Evolutionary conservation across 169 alveolate genomes (phyloP).

Genomic region (Babesia ovata): DNA sequence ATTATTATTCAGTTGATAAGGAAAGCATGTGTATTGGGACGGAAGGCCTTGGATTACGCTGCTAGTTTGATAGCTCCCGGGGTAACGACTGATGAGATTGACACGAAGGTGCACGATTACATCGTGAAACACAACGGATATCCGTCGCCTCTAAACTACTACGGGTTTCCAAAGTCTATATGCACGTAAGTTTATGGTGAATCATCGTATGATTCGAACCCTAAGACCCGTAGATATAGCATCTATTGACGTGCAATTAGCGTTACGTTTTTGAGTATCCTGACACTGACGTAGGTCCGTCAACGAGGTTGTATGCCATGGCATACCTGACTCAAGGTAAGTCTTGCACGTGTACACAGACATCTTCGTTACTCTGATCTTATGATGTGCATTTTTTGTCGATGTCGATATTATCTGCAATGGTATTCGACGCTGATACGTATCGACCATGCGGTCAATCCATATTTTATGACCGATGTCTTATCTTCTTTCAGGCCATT

Average conservation of each 20-base stretch:
- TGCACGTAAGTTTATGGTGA: slow-evolving; percentile 83
- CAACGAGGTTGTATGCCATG: slow-evolving; percentile 99
- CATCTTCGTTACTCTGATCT: too few relatives aligned
- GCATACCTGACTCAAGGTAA: slow-evolving; percentile 95
- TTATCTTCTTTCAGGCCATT: slow-evolving; percentile 77
- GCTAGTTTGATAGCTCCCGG: slow-evolving; percentile 92
- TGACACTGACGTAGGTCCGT: slow-evolving; percentile 76
- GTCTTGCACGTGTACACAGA: not conserved
- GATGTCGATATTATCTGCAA: too few relatives aligned
- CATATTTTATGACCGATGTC: not conserved
- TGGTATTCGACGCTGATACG: too few relatives aligned
- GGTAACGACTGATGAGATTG: slow-evolving; percentile 95
- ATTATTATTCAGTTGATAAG: slow-evolving; percentile 68
- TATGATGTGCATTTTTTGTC: too few relatives aligned
- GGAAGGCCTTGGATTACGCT: slow-evolving; percentile 93
- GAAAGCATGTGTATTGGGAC: slow-evolving; percentile 88
- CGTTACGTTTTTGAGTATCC: not conserved
- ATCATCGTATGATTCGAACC: not conserved
- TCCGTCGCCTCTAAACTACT: slow-evolving; percentile 97
- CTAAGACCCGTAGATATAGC: not conserved
- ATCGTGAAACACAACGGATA: slow-evolving; percentile 92
- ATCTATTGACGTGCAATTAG: not conserved
- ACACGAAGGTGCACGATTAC: slow-evolving; percentile 91
- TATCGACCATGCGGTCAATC: not conserved
- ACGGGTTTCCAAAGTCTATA: slow-evolving; percentile 93